Evolutionary conservation across 2,329 filamentous ascomycete species (phyloP), one percentile per base, ranked within the genome.

Genomic region (Tolypocladium tundrense): DNA sequence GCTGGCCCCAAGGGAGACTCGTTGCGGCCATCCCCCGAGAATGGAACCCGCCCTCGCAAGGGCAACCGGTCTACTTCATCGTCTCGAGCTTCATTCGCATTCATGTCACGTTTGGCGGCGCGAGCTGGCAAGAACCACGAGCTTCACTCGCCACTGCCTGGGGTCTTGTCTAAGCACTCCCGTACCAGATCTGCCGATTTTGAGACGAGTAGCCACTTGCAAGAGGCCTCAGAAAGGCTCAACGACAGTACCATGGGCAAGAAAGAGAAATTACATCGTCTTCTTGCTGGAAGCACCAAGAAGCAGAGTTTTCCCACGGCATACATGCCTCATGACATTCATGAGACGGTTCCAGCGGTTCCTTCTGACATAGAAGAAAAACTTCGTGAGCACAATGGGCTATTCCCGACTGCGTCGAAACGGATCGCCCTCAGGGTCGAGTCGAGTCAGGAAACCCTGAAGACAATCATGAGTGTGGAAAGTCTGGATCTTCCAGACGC

Each of bases 391-490:
- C 73, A 71, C 39, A 62, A 66, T 14, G 67, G 67, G 24, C 60
- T 63, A n/a, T 70, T 71, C 24, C 69, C 73, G 0, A 64, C 69
- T 54, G 65, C 69, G 16, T 67, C 71, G 1, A 75, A 72, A 60
- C 71, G 70, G 45, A 61, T 74, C 13, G 65, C 68, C 7, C 62
- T 77, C 52, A 73, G 70, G 51, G 67, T 69, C 0, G 73, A 76
- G 39, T 63, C 70, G n/a, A 79, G 75, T 63, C 74, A 74, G 61
- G 78, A 79, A 33, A 79, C 76, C 0, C 64, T 80, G 33, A 76
- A 76, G 55, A 80, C 78, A 1, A 79, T 81, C 21, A 64, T 80
- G 55, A 80, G 79, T 59, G 77, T 80, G 10, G 77, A 75, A 7
- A 80, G 77, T 54, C 66, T 75, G 21, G 76, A 35, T 39, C 52